Conservation (phyloP, 352 stramenopile genomes). For the Saprolegnia diclina region DNA sequence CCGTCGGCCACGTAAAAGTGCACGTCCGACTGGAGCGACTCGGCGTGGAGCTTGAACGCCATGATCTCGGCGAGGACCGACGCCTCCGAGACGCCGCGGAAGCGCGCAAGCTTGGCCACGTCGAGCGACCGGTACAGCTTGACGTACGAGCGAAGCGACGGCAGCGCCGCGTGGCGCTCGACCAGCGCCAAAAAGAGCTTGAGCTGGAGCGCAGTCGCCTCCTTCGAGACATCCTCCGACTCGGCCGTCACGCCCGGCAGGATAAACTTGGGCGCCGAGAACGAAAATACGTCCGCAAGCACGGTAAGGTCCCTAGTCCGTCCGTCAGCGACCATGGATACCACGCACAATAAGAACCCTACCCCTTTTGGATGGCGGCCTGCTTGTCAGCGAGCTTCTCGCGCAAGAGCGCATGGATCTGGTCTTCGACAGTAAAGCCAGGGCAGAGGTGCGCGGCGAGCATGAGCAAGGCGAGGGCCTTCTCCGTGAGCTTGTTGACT, state of each 20-base stretch:
- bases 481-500: constrained; percentile 93
- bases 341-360: too few relatives aligned
- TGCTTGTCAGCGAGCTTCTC: constrained; percentile 94
- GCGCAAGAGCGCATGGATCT: constrained; percentile 83
- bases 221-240: constrained; percentile 40
- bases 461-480: constrained; percentile 90
- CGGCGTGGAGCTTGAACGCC: constrained; percentile 50
- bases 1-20: constrained; percentile 77
- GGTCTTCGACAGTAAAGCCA: constrained; percentile 73
- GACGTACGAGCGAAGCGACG: constrained; percentile 92
- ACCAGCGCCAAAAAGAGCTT: constrained; percentile 90
- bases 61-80: constrained; percentile 70
- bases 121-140: constrained; percentile 96
- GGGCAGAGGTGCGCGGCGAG: constrained; percentile 88
- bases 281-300: constrained; percentile 88
- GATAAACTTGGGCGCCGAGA: constrained; percentile 94
- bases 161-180: constrained; percentile 73
- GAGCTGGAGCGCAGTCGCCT: constrained; percentile 63
- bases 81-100: constrained; percentile 68
- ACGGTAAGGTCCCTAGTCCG: constrained; percentile 54
- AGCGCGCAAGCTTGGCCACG: constrained; percentile 91
- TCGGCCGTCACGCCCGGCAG: constrained; percentile 70
- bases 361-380: constrained; percentile 71
- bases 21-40: constrained; percentile 51
- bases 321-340: not conserved